Base-by-base conservation (phyloP, 2,329 filamentous ascomycete species). In the Pyrenophora graminea region DNA sequence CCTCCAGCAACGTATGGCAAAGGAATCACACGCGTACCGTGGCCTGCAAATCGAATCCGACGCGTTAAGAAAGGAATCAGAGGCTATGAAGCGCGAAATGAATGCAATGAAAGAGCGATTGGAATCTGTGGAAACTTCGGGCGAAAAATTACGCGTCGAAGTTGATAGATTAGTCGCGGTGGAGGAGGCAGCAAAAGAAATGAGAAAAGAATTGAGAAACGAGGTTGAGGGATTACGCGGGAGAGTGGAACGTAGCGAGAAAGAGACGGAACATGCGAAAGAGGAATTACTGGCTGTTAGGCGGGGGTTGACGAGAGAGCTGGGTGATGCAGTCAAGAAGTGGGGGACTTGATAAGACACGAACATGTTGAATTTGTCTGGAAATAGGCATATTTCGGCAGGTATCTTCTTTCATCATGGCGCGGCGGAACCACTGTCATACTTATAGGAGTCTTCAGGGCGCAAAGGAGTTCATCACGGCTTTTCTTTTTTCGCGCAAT, bases 101-200 rank as follows among this genome's bases (percentile, higher is more conserved):
- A 55, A 21, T 21, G 37, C 51, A 7, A 53, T 59, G 12, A 57
- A 61, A 27, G 55, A 52, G 40, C 45, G 56, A 18, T 19, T 58
- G 4, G 48, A 51, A 36, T 30, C 19, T 6, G 37, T 55, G 27
- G 53, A 55, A 30, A 21, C 31, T 6, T 44, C 50, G 2, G 45
- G 50, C 36, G 45, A 49, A 10, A 53, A 49, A 18, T 5, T 49
- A 5, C 31, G 50, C 4, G 30, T 41, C 1, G 39, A 49, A 27
- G 40, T 53, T 2, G 40, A 47, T 2, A 32, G 48, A 7, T 31
- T 55, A n/a, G 31, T 38, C 18, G 17, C 37, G 0, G 37, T 55
- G 2, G 52, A 55, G 19, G 36, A 45, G 10, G 31, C 37, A 18
- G 39, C 39, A 13, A 45, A 52, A 13, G 43, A 49, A 17, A 4